A percentile compares a stretch with the other conserved stretches of the same genome.
Evolutionary conservation across 2,329 filamentous ascomycete species (phyloP).

Genomic region (Nemania sp.): DNA sequence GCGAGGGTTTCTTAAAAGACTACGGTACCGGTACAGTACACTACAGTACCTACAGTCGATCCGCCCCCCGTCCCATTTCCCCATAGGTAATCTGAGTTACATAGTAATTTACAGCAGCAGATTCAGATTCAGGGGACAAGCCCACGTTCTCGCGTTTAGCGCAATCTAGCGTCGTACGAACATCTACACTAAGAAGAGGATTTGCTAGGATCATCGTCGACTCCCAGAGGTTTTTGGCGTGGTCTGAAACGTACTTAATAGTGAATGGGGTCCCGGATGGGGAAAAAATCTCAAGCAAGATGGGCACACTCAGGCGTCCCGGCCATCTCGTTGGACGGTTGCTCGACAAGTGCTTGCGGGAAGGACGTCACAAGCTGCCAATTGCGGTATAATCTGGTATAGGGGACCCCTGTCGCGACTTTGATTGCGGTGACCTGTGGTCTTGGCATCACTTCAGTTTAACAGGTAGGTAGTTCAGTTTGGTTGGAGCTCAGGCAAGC

Average conservation of each 20-base stretch:
- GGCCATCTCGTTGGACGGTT: conserved; percentile 28
- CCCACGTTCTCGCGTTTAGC: no score
- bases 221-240: conserved; percentile 16
- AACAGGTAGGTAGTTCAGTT: no score
- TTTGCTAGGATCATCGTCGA: conserved; percentile 28
- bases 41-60: no score
- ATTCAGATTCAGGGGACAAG: no score
- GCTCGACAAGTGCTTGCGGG: conserved; percentile 6
- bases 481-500: no score
- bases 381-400: conserved; percentile 17
- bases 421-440: conserved; percentile 28
- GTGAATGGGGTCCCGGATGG: conserved; percentile 23
- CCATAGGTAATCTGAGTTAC: no score
- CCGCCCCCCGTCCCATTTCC: no score
- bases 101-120: no score
- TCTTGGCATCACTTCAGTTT: conserved; percentile 22
- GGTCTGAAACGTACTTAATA: conserved; percentile 35
- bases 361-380: conserved; percentile 37
- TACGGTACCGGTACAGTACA: no score
- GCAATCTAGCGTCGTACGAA: no score
- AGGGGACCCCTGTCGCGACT: conserved; percentile 19
- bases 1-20: conserved; percentile 6
- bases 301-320: conserved; percentile 26
- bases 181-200: conserved; percentile 8
- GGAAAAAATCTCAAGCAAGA: conserved; percentile 22